Percentiles rank a stretch among this genome's conserved stretches.
Evolutionary conservation across 805 yeast genomes (phyloP).

Genomic region (Maudiozyma barnettii): DNA sequence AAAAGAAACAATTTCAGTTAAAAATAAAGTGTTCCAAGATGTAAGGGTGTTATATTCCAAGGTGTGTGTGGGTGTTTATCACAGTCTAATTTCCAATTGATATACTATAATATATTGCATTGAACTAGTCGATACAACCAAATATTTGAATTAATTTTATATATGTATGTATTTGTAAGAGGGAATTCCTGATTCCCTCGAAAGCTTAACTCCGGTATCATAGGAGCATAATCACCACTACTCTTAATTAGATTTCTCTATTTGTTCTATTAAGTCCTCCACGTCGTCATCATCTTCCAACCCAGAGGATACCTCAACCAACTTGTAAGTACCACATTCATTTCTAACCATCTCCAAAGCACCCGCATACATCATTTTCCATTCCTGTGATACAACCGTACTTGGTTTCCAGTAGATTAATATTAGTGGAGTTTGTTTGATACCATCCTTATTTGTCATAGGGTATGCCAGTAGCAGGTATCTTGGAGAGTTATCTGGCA

Average conservation of each 20-base stretch:
- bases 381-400: constrained; percentile 64
- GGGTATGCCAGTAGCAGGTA: constrained; percentile 73
- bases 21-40: no score
- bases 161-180: no score
- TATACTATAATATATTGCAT: not conserved
- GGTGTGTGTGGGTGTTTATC: not conserved
- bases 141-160: no score
- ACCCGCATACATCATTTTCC: constrained; percentile 84
- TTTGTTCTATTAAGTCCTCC: constrained; percentile 28
- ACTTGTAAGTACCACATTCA: constrained; percentile 60
- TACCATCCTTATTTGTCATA: constrained; percentile 55
- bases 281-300: constrained; percentile 28
- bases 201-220: no score
- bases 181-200: no score
- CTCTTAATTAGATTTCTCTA: constrained; percentile 26
- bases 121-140: no score
- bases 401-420: constrained; percentile 83
- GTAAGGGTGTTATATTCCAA: no score
- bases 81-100: not conserved
- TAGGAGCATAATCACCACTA: not conserved
- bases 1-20: not conserved
- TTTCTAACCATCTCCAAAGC: constrained; percentile 73
- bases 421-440: constrained; percentile 64
- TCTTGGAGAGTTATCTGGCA: constrained; percentile 78
- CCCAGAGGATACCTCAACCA: constrained; percentile 29